These are phyloP conservation scores for Sonneratia caseolaris DNA, from an alignment of 345 rosid species.

Conservation along the genomic window DNA sequence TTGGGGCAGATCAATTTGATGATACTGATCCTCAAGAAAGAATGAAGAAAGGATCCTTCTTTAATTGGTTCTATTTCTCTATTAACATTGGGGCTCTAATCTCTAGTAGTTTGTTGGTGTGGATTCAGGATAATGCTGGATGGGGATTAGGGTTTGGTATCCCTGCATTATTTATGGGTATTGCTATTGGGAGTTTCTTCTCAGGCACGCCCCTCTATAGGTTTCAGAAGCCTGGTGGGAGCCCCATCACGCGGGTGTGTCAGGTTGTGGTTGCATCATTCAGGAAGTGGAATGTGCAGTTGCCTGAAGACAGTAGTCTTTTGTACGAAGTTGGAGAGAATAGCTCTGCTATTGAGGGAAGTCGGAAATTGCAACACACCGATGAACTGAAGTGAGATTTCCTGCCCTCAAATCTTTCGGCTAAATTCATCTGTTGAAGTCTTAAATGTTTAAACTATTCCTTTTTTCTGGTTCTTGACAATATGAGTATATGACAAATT, in stretches of 20 bases:
- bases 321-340: slow-evolving; percentile 68
- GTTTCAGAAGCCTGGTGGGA: slow-evolving; percentile 87
- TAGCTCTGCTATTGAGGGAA: slow-evolving; percentile 58
- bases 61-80: slow-evolving; percentile 92
- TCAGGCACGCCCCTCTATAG: slow-evolving; percentile 81
- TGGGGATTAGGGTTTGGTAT: slow-evolving; percentile 96
- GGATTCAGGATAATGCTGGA: slow-evolving; percentile 86
- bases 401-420: not conserved
- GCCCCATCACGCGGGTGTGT: slow-evolving; percentile 75
- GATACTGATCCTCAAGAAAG: slow-evolving; percentile 73
- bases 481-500: not conserved
- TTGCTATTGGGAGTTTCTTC: slow-evolving; percentile 77
- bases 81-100: slow-evolving; percentile 83
- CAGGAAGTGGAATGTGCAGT: slow-evolving; percentile 42
- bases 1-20: slow-evolving; percentile 96
- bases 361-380: slow-evolving; percentile 68
- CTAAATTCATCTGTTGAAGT: not conserved
- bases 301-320: slow-evolving; percentile 51
- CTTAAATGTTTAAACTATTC: not conserved
- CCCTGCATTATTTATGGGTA: slow-evolving; percentile 83
- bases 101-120: slow-evolving; percentile 76
- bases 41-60: slow-evolving; percentile 76
- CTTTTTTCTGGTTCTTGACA: not conserved
- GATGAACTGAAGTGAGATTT: slow-evolving; percentile 46
- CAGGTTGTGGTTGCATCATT: slow-evolving; percentile 82